Conservation (phyloP, 768 basidiomycete species). For the Tylopilus sp. region DNA sequence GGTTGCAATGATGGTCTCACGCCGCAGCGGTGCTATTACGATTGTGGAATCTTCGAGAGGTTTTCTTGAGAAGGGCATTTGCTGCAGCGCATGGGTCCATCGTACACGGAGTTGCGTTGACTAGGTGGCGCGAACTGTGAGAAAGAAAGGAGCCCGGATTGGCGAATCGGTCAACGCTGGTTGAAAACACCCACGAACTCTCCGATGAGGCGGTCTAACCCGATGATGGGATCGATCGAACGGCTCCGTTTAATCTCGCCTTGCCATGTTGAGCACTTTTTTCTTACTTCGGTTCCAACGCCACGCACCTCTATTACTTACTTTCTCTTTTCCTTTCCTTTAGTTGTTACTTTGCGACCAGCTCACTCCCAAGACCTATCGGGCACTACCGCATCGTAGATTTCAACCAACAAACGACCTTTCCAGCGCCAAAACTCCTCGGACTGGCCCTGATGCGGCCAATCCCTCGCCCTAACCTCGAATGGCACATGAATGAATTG, state of each 20-base stretch:
- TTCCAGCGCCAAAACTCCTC: slow-evolving; percentile 15
- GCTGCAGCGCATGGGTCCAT: background rate
- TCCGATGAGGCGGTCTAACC: too few species aligned
- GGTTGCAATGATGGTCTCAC: too few species aligned
- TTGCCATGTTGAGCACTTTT: background rate
- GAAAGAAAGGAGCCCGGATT: slow-evolving; percentile 6
- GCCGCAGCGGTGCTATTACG: background rate
- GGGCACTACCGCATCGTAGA: background rate
- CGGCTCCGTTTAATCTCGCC: background rate
- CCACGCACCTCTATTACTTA: background rate
- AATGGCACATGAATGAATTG: background rate
- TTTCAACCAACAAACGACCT: background rate
- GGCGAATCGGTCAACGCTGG: background rate
- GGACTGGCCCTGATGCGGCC: slow-evolving; percentile 7
- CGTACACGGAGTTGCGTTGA: slow-evolving; percentile 7
- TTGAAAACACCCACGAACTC: slow-evolving; percentile 11
- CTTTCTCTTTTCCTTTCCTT: background rate
- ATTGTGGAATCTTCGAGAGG: background rate
- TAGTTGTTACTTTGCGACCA: background rate
- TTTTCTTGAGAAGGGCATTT: background rate
- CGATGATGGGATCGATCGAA: slow-evolving; percentile 5
- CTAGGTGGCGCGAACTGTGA: slow-evolving; percentile 7
- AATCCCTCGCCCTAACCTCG: slow-evolving; percentile 1
- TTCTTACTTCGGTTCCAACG: background rate
- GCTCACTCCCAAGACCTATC: background rate